Conservation (phyloP, 345 rosid species). For the Nasturtium officinale region DNA sequence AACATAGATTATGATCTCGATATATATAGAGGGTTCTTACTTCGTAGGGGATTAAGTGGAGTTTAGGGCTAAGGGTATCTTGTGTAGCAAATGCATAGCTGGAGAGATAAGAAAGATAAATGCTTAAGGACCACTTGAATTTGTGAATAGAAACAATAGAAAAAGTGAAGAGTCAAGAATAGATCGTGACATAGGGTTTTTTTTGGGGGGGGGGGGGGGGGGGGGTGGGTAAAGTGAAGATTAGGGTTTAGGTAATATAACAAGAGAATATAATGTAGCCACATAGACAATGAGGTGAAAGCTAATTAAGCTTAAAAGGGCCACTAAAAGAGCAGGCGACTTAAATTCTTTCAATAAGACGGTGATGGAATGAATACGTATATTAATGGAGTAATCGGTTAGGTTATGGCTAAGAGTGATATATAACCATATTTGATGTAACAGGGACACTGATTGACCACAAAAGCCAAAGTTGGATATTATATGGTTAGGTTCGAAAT, state of each 20-base stretch:
- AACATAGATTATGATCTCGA: background rate
- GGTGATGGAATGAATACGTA: constrained; percentile 9
- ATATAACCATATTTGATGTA: constrained; percentile 34
- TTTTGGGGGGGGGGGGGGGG: no score
- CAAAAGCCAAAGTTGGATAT: background rate
- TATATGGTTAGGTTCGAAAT: background rate
- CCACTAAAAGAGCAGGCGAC: constrained; percentile 13
- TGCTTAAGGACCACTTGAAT: constrained; percentile 6
- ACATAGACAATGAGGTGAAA: background rate
- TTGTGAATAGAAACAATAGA: background rate
- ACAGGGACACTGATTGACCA: background rate
- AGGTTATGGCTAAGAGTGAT: constrained; percentile 24
- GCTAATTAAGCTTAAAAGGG: background rate
- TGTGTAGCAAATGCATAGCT: constrained; percentile 6
- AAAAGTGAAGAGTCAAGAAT: background rate
- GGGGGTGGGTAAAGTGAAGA: background rate
- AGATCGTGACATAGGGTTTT: background rate
- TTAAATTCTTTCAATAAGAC: background rate
- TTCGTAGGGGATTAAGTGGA: background rate
- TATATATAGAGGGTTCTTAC: background rate
- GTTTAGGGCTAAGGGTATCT: background rate
- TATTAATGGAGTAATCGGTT: constrained; percentile 21
- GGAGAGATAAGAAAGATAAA: background rate
- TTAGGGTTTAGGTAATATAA: constrained; percentile 9
- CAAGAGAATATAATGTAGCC: constrained; percentile 14